Conservation (phyloP, 257 asterid genomes). For the Rehmannia glutinosa region DNA sequence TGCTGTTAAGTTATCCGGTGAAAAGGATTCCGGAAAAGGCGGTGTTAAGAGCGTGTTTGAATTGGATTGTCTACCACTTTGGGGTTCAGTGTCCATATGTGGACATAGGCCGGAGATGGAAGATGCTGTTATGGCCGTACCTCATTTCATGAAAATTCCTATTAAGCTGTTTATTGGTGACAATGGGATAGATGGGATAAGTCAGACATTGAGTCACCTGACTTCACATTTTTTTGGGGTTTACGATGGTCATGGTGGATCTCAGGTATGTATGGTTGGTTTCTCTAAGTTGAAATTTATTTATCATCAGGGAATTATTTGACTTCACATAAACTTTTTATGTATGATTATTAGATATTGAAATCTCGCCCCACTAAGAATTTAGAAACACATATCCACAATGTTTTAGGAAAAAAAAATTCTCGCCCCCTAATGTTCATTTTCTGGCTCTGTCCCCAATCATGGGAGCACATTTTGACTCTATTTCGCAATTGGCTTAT, state of each 20-base stretch:
- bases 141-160: conserved; percentile 72
- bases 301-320: background rate
- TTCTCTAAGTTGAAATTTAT: background rate
- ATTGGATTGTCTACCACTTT: conserved; percentile 75
- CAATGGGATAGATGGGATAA: conserved; percentile 43
- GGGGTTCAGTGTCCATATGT: conserved; percentile 70
- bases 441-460: too few species aligned
- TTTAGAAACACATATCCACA: too few species aligned
- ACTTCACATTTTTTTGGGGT: conserved; percentile 89
- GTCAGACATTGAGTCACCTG: conserved; percentile 56
- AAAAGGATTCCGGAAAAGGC: conserved; percentile 45
- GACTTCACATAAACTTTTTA: too few species aligned
- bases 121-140: conserved; percentile 55
- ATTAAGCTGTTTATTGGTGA: conserved; percentile 69
- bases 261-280: conserved; percentile 55
- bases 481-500: background rate
- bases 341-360: too few species aligned
- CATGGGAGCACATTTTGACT: background rate
- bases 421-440: too few species aligned
- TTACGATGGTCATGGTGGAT: conserved; percentile 93
- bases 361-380: too few species aligned
- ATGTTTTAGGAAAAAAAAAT: too few species aligned
- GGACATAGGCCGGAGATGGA: conserved; percentile 92
- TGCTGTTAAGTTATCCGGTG: conserved; percentile 49
- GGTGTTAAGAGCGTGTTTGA: conserved; percentile 59